phyloP scores from a whole-genome alignment of 129 eudicot species.

The Pittosporum tobira region DNA sequence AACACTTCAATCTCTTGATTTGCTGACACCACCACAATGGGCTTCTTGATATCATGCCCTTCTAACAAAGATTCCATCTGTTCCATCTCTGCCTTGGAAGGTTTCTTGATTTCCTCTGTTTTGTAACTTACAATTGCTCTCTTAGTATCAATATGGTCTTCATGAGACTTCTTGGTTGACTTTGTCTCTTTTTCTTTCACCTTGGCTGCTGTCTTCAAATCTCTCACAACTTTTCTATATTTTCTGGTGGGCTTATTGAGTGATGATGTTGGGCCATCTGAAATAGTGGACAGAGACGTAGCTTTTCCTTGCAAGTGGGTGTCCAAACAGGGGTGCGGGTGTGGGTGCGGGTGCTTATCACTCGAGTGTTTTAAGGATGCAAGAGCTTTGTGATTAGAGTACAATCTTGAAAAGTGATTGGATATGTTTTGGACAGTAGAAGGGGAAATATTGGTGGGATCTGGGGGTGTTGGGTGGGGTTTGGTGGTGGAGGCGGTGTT shows the following conservation, averaged over 20 bases:
- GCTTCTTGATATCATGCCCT: constrained; percentile 17
- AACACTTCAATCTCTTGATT: constrained; percentile 10
- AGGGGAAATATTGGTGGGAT: constrained; percentile 2
- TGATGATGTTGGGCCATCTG: constrained; percentile 28
- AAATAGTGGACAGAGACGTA: constrained; percentile 12
- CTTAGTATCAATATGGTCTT: constrained; percentile 21
- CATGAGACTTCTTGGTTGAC: constrained; percentile 13
- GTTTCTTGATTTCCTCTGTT: constrained; percentile 14
- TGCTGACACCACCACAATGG: background rate
- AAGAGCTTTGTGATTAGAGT: constrained; percentile 47
- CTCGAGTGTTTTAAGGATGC: constrained; percentile 19
- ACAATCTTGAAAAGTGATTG: constrained; percentile 60
- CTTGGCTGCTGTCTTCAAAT: background rate
- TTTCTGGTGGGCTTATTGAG: constrained; percentile 44
- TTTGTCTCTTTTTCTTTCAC: constrained; percentile 19
- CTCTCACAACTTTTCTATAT: constrained; percentile 10
- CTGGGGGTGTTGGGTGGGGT: constrained; percentile 13
- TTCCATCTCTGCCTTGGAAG: constrained; percentile 9
- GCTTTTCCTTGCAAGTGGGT: constrained; percentile 24
- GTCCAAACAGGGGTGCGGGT: constrained; percentile 13
- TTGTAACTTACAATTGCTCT: constrained; percentile 29
- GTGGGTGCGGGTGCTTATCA: constrained; percentile 12
- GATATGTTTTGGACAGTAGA: constrained; percentile 48
- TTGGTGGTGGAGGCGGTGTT: constrained; percentile 6
- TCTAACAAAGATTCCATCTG: constrained; percentile 6